A percentile compares a stretch with the other conserved stretches of the same genome.
Evolutionary conservation across 106 monocot species (phyloP).

Genomic region (Dendrobium nobile): DNA sequence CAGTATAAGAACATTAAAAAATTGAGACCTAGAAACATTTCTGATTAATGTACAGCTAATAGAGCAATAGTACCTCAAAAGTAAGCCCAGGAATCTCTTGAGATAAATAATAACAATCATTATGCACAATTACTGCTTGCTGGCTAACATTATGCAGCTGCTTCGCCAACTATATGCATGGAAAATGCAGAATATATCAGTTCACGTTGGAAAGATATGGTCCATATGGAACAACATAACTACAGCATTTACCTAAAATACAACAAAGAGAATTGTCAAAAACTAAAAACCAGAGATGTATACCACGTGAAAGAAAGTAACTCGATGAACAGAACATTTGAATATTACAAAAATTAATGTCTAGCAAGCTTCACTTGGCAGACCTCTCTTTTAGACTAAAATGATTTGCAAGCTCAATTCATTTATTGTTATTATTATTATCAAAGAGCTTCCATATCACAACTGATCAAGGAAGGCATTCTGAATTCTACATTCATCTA

Average conservation of each 20-base stretch:
- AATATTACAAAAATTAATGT: neutral
- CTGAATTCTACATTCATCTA: neutral
- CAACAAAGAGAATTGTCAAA: neutral
- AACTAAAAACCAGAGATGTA: neutral
- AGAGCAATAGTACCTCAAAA: slow-evolving; percentile 56
- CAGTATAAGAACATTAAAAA: neutral
- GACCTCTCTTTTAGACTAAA: neutral
- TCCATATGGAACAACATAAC: neutral
- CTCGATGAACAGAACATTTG: neutral
- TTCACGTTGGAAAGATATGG: neutral
- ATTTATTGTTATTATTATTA: neutral
- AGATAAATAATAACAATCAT: slow-evolving; percentile 72
- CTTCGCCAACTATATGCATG: slow-evolving; percentile 60
- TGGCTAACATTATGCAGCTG: slow-evolving; percentile 61
- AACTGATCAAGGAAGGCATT: neutral
- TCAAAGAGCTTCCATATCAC: neutral
- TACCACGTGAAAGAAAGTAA: neutral
- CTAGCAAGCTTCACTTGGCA: neutral
- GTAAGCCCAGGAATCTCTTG: slow-evolving; percentile 85
- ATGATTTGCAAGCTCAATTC: neutral
- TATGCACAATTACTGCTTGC: slow-evolving; percentile 62
- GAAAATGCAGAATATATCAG: slow-evolving; percentile 9
- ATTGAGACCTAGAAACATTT: neutral
- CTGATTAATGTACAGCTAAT: neutral
- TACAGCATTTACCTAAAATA: neutral